Evolutionary conservation across 495 filamentous ascomycete genomes (phyloP), one percentile per base, ranked within the genome.

Genomic region (Hypoxylon lienhwacheense): DNA sequence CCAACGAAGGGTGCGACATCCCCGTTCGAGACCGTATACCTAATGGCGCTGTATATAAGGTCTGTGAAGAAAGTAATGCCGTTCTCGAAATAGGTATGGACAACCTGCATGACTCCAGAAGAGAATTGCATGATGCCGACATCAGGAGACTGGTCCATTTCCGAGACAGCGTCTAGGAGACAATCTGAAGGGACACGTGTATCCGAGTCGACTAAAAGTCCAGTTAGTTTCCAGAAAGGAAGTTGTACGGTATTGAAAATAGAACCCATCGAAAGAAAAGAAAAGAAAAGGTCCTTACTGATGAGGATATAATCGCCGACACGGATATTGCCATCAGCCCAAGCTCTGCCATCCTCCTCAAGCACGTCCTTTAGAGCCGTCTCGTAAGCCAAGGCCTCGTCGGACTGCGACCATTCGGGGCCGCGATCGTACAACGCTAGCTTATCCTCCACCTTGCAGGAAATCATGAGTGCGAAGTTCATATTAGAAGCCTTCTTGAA

Each of bases 51-150:
- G 68, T 91, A 91, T 66, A 91, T 85, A 12, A 91, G 78, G 66
- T 91, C 85, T 36, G 88, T 91, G 74, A 91, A 91, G 75, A 90
- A 91, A 26, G 87, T 89, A 59, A 90, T 89, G 53, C 84, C 84
- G 55, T 85, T 85, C 66, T 87, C 84, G 46, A 88, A 88, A 63
- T 85, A 87, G 17, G 81, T 85, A 64, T 85, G 72, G 20, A 85
- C 81, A 16, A 90, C 87, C 63, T 90, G 85, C 87, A 90, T 90
- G 68, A 90, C 87, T 59, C 87, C 87, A 12, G 87, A 89, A 10
- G 81, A 84, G 72, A 85, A 90, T 63, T 90, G 87, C 77, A 90
- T 81, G 72, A 90, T 90, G 37, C 83, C 87, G 17, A 90, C 87
- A 66, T 90, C 82, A 8, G 86, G 87, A 6, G 84, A 88, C 42